These are phyloP conservation scores for Rehmannia glutinosa DNA, from an alignment of 257 asterid species.

Conservation along the genomic window DNA sequence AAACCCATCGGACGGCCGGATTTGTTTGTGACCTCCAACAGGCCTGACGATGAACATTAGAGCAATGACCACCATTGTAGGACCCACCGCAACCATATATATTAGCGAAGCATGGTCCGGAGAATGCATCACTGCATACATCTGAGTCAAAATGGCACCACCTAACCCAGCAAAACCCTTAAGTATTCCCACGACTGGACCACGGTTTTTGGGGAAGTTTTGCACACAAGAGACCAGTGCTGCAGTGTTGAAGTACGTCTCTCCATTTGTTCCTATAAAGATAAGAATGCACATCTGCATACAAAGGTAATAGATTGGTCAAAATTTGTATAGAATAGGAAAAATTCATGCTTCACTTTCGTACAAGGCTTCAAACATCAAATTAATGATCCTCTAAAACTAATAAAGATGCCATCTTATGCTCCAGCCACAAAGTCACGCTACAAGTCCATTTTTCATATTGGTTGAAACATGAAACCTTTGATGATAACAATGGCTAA, in stretches of 20 bases:
- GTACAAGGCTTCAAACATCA: background rate
- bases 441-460: background rate
- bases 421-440: background rate
- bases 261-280: constrained; percentile 58
- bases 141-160: constrained; percentile 53
- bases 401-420: background rate
- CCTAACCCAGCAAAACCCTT: constrained; percentile 60
- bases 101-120: constrained; percentile 44
- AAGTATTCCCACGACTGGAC: constrained; percentile 59
- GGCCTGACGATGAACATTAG: constrained; percentile 44
- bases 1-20: constrained; percentile 28
- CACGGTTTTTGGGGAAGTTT: constrained; percentile 57
- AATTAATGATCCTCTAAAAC: no score
- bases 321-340: background rate
- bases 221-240: constrained; percentile 49
- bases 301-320: background rate
- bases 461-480: background rate
- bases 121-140: constrained; percentile 36
- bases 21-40: constrained; percentile 51
- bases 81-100: constrained; percentile 55
- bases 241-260: constrained; percentile 55
- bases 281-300: constrained; percentile 40
- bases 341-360: constrained; percentile 4
- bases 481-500: background rate
- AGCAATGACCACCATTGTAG: constrained; percentile 46